Conservation (phyloP, 2,329 filamentous ascomycete genomes). For the Talaromyces sp. region DNA sequence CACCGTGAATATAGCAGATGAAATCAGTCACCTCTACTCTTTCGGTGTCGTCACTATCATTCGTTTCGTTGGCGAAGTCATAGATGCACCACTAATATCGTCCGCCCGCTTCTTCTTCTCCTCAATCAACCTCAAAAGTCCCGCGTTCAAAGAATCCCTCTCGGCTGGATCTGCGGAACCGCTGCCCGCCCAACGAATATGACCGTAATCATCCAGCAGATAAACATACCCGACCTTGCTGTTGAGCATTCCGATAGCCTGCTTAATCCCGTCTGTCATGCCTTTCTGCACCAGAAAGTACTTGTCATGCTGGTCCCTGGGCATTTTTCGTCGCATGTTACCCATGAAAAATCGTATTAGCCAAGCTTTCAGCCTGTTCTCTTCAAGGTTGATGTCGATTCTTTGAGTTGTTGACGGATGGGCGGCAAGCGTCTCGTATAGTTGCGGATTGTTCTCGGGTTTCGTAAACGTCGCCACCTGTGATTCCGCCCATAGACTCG, state of each 20-base stretch:
- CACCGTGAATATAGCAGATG: not conserved
- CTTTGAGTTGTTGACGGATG: conserved; percentile 60
- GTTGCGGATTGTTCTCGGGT: conserved; percentile 62
- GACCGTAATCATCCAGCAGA: conserved; percentile 79
- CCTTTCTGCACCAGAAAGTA: conserved; percentile 61
- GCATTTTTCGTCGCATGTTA: conserved; percentile 47
- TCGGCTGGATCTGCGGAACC: conserved; percentile 41
- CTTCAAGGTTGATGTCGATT: conserved; percentile 85
- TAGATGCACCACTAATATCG: conserved; percentile 20
- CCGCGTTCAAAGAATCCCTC: conserved; percentile 42
- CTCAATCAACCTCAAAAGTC: conserved; percentile 41
- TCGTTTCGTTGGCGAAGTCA: conserved; percentile 19
- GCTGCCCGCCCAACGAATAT: conserved; percentile 91
- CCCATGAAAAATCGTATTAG: conserved; percentile 55
- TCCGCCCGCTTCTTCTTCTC: conserved; percentile 31
- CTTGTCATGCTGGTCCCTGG: conserved; percentile 50
- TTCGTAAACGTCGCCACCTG: conserved; percentile 73
- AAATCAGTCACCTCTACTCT: not conserved
- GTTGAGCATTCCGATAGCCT: conserved; percentile 70
- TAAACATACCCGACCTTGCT: conserved; percentile 92
- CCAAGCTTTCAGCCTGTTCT: conserved; percentile 64
- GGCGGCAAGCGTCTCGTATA: conserved; percentile 60
- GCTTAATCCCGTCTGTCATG: conserved; percentile 54
- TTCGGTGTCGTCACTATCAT: conserved; percentile 13
- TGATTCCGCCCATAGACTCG: conserved; percentile 76